Conservation (phyloP, 2,329 filamentous ascomycete species). For the Colletotrichum plurivorum region DNA sequence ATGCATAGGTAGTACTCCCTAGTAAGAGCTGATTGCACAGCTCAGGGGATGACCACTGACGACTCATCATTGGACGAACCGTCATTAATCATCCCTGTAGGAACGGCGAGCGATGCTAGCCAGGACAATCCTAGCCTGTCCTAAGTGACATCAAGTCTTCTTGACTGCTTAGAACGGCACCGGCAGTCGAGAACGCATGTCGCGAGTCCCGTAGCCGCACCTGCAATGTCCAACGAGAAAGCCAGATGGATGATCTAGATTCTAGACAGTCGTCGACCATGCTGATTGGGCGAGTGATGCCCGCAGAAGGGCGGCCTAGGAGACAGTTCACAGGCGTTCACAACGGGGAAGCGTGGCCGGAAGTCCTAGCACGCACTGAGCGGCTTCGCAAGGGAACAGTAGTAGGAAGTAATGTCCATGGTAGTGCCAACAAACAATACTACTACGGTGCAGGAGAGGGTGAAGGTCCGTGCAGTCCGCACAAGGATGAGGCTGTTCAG, state of each 20-base stretch:
- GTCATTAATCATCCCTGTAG: slow-evolving; percentile 4
- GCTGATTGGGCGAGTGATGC: background rate
- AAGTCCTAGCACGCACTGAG: slow-evolving; percentile 2
- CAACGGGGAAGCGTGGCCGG: slow-evolving; percentile 13
- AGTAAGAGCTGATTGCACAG: background rate
- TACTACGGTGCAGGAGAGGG: too few species aligned
- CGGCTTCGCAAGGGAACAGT: background rate
- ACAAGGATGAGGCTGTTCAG: too few species aligned
- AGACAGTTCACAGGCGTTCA: background rate
- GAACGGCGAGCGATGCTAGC: background rate
- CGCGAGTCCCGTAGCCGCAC: background rate
- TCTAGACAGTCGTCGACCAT: background rate
- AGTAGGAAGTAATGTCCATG: too few species aligned
- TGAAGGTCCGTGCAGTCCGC: too few species aligned
- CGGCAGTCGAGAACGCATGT: background rate
- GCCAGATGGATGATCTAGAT: background rate
- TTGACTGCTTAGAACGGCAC: background rate
- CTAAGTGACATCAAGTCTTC: background rate
- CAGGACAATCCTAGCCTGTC: slow-evolving; percentile 2
- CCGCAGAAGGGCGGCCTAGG: background rate
- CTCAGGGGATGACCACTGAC: background rate
- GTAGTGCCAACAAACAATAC: too few species aligned
- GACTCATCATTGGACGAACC: background rate
- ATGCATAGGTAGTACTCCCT: too few species aligned
- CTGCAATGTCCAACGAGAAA: background rate